Conservation (phyloP, 306 rosid species). For the Vicia faba region DNA sequence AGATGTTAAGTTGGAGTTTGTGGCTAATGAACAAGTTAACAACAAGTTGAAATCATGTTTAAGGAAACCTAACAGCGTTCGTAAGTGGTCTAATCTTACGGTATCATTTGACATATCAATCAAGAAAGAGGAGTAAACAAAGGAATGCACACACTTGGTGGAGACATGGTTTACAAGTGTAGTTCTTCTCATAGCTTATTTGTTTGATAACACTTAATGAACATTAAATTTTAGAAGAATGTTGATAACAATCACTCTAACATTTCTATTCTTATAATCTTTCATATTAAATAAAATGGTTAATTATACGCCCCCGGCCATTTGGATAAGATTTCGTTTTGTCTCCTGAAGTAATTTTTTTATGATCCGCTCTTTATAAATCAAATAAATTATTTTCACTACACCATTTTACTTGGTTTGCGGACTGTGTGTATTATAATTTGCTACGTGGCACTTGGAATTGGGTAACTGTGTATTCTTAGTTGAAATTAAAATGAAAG, state of each 20-base stretch:
- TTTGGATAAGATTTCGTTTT: too few species aligned
- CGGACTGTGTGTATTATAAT: too few species aligned
- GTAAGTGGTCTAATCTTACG: slow-evolving; percentile 40
- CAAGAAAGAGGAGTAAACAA: neutral
- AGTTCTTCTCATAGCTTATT: neutral
- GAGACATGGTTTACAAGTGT: neutral
- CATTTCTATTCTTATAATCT: neutral
- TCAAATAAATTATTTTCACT: too few species aligned
- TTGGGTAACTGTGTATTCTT: too few species aligned
- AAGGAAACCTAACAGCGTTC: slow-evolving; percentile 47
- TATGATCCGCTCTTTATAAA: too few species aligned
- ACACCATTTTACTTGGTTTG: too few species aligned
- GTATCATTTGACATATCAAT: slow-evolving; percentile 45
- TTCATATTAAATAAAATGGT: neutral
- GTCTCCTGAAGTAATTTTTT: too few species aligned
- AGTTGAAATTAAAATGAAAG: too few species aligned
- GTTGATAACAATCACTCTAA: neutral
- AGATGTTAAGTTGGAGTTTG: slow-evolving; percentile 15
- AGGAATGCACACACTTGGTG: neutral
- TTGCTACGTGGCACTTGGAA: too few species aligned
- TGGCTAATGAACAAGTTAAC: slow-evolving; percentile 14
- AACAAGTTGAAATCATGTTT: slow-evolving; percentile 50
- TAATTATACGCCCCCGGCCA: too few species aligned
- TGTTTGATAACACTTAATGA: neutral
- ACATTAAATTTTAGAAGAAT: neutral